Percentiles rank a stretch among this genome's conserved stretches.
Conservation (phyloP, 768 basidiomycete genomes). For the Mycena alexandri region DNA sequence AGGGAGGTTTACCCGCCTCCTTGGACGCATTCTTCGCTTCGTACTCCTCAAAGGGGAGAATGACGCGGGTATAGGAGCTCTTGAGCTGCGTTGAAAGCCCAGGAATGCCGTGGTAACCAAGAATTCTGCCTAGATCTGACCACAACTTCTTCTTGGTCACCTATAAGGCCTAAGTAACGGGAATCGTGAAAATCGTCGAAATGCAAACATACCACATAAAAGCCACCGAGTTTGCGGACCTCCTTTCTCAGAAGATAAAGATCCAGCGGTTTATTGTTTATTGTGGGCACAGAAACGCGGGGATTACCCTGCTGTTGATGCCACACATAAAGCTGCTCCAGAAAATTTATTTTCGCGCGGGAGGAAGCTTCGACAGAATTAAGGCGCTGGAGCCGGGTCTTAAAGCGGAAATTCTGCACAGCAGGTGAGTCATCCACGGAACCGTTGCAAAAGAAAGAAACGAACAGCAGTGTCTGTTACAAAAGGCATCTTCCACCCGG, state of each 20-base stretch:
- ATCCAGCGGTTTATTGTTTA: slow-evolving; percentile 94
- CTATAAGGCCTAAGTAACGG: slow-evolving; percentile 54
- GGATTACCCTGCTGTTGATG: slow-evolving; percentile 96
- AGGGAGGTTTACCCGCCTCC: slow-evolving; percentile 13
- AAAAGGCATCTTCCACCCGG: slow-evolving; percentile 96
- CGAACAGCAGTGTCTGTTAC: slow-evolving; percentile 93
- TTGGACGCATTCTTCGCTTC: slow-evolving; percentile 52
- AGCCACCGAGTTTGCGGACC: slow-evolving; percentile 90
- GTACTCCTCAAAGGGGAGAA: slow-evolving; percentile 96
- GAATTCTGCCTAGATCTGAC: slow-evolving; percentile 84
- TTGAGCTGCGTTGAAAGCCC: slow-evolving; percentile 91
- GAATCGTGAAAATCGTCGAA: slow-evolving; percentile 20
- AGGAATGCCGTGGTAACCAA: slow-evolving; percentile 87
- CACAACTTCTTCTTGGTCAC: slow-evolving; percentile 89
- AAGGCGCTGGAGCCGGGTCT: slow-evolving; percentile 92
- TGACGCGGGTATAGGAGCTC: slow-evolving; percentile 89
- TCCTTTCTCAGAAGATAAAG: slow-evolving; percentile 94
- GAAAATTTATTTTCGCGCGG: slow-evolving; percentile 95
- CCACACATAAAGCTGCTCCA: slow-evolving; percentile 96
- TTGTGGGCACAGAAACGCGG: slow-evolving; percentile 91
- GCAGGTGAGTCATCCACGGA: slow-evolving; percentile 32
- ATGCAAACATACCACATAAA: slow-evolving; percentile 74
- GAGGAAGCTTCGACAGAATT: slow-evolving; percentile 98
- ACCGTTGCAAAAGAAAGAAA: slow-evolving; percentile 54
- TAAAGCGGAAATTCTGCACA: slow-evolving; percentile 89